A percentile compares a stretch with the other conserved stretches of the same genome.
Evolutionary conservation across 192 early-diverging fungal species (phyloP).

Genomic region (Coemansia guatemalensis): DNA sequence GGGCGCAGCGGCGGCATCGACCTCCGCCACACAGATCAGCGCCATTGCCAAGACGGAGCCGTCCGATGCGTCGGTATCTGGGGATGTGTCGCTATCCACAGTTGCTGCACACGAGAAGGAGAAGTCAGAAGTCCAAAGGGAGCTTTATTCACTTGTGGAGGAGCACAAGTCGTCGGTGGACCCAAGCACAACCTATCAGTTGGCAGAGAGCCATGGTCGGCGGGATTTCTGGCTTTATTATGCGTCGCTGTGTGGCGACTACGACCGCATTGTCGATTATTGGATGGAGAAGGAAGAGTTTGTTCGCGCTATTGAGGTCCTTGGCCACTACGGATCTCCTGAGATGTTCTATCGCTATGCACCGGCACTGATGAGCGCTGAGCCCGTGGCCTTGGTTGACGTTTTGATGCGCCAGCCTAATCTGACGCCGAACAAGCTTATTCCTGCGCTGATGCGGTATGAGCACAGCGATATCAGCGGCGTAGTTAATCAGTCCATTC

Average conservation of each 20-base stretch:
- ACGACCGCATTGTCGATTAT: slow-evolving; percentile 80
- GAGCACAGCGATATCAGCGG: slow-evolving; percentile 51
- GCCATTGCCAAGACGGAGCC: not conserved
- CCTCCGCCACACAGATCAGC: slow-evolving; percentile 4
- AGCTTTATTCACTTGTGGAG: slow-evolving; percentile 73
- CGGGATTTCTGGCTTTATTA: slow-evolving; percentile 79
- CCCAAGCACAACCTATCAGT: slow-evolving; percentile 70
- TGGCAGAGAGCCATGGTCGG: slow-evolving; percentile 86
- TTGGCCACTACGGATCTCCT: slow-evolving; percentile 76
- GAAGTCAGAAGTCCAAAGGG: slow-evolving; percentile 58
- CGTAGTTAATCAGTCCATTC: slow-evolving; percentile 74
- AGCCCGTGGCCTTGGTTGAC: slow-evolving; percentile 82
- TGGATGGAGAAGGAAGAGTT: slow-evolving; percentile 81
- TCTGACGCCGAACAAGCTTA: slow-evolving; percentile 78
- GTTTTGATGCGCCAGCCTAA: slow-evolving; percentile 83
- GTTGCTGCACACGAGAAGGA: slow-evolving; percentile 54
- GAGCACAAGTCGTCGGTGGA: slow-evolving; percentile 66
- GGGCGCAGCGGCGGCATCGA: slow-evolving; percentile 1
- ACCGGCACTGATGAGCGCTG: slow-evolving; percentile 78
- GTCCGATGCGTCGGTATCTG: not conserved
- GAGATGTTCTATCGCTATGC: slow-evolving; percentile 90
- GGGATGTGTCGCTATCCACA: not conserved
- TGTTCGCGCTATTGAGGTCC: slow-evolving; percentile 69
- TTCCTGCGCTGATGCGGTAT: slow-evolving; percentile 87
- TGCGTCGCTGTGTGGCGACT: slow-evolving; percentile 81